phyloP scores from a whole-genome alignment of 129 eudicot genomes.

The Arctium minus region DNA sequence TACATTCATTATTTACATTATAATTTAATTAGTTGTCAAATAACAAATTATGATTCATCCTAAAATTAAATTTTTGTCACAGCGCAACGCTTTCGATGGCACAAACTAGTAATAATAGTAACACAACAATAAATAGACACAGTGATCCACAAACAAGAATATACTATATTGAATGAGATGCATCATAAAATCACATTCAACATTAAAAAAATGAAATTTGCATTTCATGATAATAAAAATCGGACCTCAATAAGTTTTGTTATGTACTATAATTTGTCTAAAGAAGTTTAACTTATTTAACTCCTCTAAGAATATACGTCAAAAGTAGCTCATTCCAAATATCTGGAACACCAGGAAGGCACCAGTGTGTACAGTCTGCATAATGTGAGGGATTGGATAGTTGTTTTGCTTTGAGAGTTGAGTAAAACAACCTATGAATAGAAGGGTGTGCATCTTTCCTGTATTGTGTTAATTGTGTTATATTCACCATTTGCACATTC shows the following conservation, averaged over 20 bases:
- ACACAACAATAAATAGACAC: neutral
- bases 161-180: neutral
- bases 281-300: neutral
- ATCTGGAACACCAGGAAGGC: conserved; percentile 61
- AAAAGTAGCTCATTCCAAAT: conserved; percentile 40
- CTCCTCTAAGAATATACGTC: conserved; percentile 20
- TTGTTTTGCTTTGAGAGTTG: conserved; percentile 30
- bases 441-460: conserved; percentile 50
- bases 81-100: too few species aligned
- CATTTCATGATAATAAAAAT: neutral
- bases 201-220: neutral
- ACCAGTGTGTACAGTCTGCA: conserved; percentile 56
- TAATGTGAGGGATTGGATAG: conserved; percentile 29
- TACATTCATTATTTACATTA: too few species aligned
- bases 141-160: neutral
- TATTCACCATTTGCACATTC: conserved; percentile 33
- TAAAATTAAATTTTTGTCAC: too few species aligned
- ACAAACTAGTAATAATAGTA: too few species aligned
- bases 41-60: too few species aligned
- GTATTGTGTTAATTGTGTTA: conserved; percentile 44
- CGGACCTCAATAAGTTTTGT: neutral
- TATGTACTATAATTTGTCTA: neutral
- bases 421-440: conserved; percentile 36
- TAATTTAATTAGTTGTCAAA: too few species aligned
- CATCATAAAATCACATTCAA: neutral